Evolutionary conservation across 2,329 filamentous ascomycete species (phyloP), one percentile per base, ranked within the genome.

Genomic region (Ophiostoma ulmi): DNA sequence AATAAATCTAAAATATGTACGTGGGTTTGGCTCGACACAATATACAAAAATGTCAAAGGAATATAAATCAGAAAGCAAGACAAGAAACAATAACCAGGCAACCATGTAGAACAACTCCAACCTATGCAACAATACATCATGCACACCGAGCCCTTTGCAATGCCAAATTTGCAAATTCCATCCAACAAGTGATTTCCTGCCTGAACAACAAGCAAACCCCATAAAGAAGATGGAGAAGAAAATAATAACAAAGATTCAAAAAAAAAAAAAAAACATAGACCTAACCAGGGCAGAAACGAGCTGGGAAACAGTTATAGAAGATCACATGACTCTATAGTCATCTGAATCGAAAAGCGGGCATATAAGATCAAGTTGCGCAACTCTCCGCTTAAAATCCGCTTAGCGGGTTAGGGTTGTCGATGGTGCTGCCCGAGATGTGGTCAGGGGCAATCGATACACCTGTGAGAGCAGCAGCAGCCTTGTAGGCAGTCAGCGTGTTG

Each of bases 341-440:
- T 31, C 20, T 35, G 3, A 22, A 26, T 1, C n/a, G 20, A 26
- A 58, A 26, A 55, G 22, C 11, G 14, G 22, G 44, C 11, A 48
- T 48, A 5, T 14, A 48, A 17, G 17, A 5, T 48, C 5, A 17
- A 20, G 1, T 0, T 3, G 11, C 6, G 10, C 38, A 0, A 14
- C 8, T 8, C 14, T 13, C 74, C 26, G 58, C 58, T 63, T 75
- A 78, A 71, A 82, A 80, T 8, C 81, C 81, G 7, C 78, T 75
- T 48, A 76, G 72, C 52, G 81, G 81, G 75, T 82, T 81, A 71
- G 80, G 80, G 76, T 83, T 82, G 67, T 76, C 72, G n/a, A 80
- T 77, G 69, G 80, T 76, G 20, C 71, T 44, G 41, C 81, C 82
- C 11, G 79, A 80, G 74, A 80, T 78, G 63, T 79, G 71, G 3